phyloP scores from a whole-genome alignment of 2,329 filamentous ascomycete species.

The Phialophora chinensis region DNA sequence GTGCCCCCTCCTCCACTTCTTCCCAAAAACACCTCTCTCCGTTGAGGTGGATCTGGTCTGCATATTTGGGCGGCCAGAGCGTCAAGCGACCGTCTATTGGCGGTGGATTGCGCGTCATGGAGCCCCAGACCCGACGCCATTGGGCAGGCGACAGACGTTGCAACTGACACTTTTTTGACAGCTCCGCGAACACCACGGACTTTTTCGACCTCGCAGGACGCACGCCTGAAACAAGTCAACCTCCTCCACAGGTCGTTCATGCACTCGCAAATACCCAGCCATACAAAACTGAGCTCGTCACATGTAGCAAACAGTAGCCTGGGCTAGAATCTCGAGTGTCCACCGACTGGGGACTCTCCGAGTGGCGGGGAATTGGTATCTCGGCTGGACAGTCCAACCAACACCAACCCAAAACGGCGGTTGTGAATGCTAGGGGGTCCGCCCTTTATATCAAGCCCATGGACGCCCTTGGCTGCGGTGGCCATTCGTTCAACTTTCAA shows the following conservation, averaged over 20 bases:
- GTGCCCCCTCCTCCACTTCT: neutral
- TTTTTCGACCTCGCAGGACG: conserved; percentile 15
- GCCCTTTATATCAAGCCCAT: conserved; percentile 17
- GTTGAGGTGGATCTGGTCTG: neutral
- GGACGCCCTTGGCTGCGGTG: conserved; percentile 13
- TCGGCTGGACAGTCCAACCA: conserved; percentile 7
- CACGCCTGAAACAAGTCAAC: conserved; percentile 36
- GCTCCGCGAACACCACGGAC: conserved; percentile 17
- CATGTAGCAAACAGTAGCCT: conserved; percentile 2
- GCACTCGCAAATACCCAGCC: conserved; percentile 22
- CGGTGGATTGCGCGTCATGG: conserved; percentile 17
- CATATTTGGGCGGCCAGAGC: neutral
- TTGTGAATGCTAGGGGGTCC: conserved; percentile 21
- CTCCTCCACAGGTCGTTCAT: conserved; percentile 16
- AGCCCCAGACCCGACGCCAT: conserved; percentile 7
- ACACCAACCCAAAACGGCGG: conserved; percentile 12
- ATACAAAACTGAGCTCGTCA: conserved; percentile 9
- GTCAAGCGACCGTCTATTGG: conserved; percentile 7
- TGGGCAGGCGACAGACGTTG: conserved; percentile 5
- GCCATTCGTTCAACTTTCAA: conserved; percentile 8
- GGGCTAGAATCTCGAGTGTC: conserved; percentile 8
- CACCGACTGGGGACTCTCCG: conserved; percentile 9
- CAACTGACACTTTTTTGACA: conserved; percentile 11
- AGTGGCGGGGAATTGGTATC: conserved; percentile 26
- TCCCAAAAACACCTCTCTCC: neutral